Evolutionary conservation across 1,284 basidiomycete species (phyloP).

Genomic region (Pseudozyma pruni): DNA sequence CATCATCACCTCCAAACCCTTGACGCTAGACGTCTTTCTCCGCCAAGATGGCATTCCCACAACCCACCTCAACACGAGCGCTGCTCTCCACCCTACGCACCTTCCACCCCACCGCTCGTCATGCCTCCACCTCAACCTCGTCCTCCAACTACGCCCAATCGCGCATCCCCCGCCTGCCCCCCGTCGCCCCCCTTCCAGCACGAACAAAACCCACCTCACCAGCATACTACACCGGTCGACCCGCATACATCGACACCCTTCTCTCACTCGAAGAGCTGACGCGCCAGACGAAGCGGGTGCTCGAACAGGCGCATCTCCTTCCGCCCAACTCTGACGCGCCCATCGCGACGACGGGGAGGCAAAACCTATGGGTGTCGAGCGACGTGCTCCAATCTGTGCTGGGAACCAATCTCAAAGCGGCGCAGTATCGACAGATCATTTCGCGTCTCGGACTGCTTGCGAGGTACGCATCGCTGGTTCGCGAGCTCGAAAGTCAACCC

Average conservation of each 20-base stretch:
- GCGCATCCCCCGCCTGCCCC: constrained; percentile 22
- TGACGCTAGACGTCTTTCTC: neutral
- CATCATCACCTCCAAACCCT: neutral
- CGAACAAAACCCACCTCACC: constrained; percentile 72
- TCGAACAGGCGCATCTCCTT: constrained; percentile 77
- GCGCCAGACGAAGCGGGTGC: constrained; percentile 73
- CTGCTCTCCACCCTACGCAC: constrained; percentile 7
- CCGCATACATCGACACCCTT: constrained; percentile 80
- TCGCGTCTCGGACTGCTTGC: constrained; percentile 79
- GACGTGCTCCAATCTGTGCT: constrained; percentile 75
- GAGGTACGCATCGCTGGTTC: constrained; percentile 73
- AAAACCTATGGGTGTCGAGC: constrained; percentile 75
- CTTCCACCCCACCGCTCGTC: constrained; percentile 11
- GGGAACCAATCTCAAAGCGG: constrained; percentile 75
- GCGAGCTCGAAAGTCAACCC: constrained; percentile 1
- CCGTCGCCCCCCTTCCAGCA: constrained; percentile 25
- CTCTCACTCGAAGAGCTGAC: constrained; percentile 77
- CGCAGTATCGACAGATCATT: constrained; percentile 78
- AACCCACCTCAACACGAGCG: neutral
- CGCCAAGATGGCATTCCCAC: constrained; percentile 2
- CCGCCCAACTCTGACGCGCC: constrained; percentile 79
- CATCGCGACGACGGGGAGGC: constrained; percentile 2
- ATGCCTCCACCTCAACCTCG: constrained; percentile 22
- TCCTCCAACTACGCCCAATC: constrained; percentile 13
- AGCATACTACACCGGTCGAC: constrained; percentile 87